Percentiles rank a stretch among this genome's conserved stretches.
phyloP scores from a whole-genome alignment of 441 rosid genomes.

The Pelargonium myrrhifolium region DNA sequence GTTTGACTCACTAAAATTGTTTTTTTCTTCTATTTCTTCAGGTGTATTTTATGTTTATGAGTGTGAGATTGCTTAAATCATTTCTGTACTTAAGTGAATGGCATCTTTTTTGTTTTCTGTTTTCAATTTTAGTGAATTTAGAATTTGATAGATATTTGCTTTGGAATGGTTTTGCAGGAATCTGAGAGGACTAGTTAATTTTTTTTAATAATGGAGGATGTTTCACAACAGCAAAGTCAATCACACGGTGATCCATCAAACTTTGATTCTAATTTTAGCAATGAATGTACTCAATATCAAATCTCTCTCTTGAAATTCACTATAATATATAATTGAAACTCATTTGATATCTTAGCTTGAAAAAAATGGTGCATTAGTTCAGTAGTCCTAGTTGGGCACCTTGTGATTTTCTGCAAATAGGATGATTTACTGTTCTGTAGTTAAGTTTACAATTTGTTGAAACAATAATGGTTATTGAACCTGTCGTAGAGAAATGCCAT shows the following conservation, averaged over 20 bases:
- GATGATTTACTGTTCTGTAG: background rate
- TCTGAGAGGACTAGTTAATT: background rate
- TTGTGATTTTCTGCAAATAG: background rate
- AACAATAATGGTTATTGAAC: background rate
- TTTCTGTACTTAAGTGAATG: background rate
- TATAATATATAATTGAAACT: background rate
- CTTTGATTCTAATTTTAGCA: background rate
- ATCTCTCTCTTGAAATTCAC: background rate
- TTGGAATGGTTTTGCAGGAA: conserved; percentile 11
- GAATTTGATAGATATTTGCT: background rate
- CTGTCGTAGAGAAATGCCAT: background rate
- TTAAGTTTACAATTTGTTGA: background rate
- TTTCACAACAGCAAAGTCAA: conserved; percentile 39
- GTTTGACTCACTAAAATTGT: too few relatives aligned
- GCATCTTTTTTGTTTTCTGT: background rate
- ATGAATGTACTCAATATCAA: background rate
- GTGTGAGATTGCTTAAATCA: background rate
- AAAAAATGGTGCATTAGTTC: background rate
- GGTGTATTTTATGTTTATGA: background rate
- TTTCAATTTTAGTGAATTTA: background rate
- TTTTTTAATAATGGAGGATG: conserved; percentile 38
- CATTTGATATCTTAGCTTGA: conserved; percentile 1
- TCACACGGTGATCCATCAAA: conserved; percentile 30
- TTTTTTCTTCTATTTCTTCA: background rate
- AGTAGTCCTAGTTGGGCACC: background rate